Percentiles rank a stretch among this genome's conserved stretches.
Evolutionary conservation across 2,329 filamentous ascomycete species (phyloP).

Genomic region (Penicillium frequentans): DNA sequence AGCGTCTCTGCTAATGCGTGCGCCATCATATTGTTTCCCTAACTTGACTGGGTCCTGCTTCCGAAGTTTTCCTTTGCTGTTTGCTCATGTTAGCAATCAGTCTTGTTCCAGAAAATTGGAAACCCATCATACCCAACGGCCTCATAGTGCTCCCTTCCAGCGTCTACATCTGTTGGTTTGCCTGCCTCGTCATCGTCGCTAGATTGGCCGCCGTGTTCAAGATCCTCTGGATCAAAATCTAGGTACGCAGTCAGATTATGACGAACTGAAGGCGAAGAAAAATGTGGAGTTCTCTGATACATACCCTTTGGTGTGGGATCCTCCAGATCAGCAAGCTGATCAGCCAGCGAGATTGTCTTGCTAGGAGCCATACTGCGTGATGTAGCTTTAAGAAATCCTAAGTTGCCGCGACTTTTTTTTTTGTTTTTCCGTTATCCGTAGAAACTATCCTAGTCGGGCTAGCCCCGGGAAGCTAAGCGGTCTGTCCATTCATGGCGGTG

Average conservation of each 20-base stretch:
- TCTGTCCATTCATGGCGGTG: neutral
- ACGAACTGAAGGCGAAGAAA: neutral
- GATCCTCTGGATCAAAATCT: slow-evolving; percentile 81
- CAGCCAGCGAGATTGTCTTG: slow-evolving; percentile 59
- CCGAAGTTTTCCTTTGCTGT: slow-evolving; percentile 77
- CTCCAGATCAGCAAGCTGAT: slow-evolving; percentile 63
- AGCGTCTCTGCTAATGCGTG: slow-evolving; percentile 69
- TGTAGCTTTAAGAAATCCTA: slow-evolving; percentile 9
- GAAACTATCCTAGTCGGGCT: slow-evolving; percentile 13
- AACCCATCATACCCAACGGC: slow-evolving; percentile 60
- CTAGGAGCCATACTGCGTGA: slow-evolving; percentile 30
- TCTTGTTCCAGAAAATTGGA: neutral
- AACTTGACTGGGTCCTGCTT: slow-evolving; percentile 68
- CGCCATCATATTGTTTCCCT: slow-evolving; percentile 78
- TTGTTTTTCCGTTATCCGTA: slow-evolving; percentile 28
- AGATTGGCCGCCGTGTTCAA: slow-evolving; percentile 56
- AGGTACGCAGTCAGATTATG: slow-evolving; percentile 8
- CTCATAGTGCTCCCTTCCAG: slow-evolving; percentile 84
- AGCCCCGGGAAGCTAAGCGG: slow-evolving; percentile 1
- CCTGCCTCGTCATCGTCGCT: slow-evolving; percentile 54
- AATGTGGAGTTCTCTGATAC: neutral
- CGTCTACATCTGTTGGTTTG: slow-evolving; percentile 47
- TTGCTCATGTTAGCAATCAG: slow-evolving; percentile 10
- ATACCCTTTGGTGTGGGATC: slow-evolving; percentile 64
- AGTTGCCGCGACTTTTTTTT: slow-evolving; percentile 24